Percentiles rank a stretch among this genome's conserved stretches.
Conservation (phyloP, 2,329 filamentous ascomycete genomes). For the Penicillium sp. region DNA sequence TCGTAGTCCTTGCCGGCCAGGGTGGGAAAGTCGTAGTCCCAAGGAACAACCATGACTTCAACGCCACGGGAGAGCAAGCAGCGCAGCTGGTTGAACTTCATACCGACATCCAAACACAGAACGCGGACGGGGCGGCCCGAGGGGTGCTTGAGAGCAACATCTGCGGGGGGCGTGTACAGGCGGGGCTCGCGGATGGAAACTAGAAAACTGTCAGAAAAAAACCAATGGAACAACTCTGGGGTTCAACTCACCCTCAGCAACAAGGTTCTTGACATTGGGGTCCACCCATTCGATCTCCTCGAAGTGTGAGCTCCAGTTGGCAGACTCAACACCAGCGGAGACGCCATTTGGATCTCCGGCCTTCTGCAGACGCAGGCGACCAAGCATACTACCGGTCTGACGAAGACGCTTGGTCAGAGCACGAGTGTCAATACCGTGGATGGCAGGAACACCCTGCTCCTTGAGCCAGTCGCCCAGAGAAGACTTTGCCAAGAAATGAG, state of each 20-base stretch:
- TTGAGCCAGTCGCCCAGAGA: conserved; percentile 95
- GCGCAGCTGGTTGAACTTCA: conserved; percentile 97
- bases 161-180: conserved; percentile 74
- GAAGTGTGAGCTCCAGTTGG: conserved; percentile 62
- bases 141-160: conserved; percentile 76
- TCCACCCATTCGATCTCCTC: conserved; percentile 86
- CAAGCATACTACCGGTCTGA: conserved; percentile 93
- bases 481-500: conserved; percentile 86
- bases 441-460: conserved; percentile 89
- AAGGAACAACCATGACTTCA: conserved; percentile 91
- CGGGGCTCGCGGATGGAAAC: conserved; percentile 87
- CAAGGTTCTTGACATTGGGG: conserved; percentile 89
- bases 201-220: conserved; percentile 43
- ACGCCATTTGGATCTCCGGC: conserved; percentile 41
- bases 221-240: conserved; percentile 30
- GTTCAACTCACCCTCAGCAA: conserved; percentile 76
- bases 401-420: conserved; percentile 92
- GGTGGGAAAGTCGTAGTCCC: conserved; percentile 86
- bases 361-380: conserved; percentile 78
- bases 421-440: conserved; percentile 93
- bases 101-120: conserved; percentile 90
- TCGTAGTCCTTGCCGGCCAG: conserved; percentile 83
- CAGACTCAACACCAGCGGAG: conserved; percentile 44
- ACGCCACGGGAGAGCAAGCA: conserved; percentile 90
- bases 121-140: conserved; percentile 85